These are phyloP conservation scores for Pyrenochaeta sp. DNA, from an alignment of 2,329 filamentous ascomycete genomes.

Conservation along the genomic window DNA sequence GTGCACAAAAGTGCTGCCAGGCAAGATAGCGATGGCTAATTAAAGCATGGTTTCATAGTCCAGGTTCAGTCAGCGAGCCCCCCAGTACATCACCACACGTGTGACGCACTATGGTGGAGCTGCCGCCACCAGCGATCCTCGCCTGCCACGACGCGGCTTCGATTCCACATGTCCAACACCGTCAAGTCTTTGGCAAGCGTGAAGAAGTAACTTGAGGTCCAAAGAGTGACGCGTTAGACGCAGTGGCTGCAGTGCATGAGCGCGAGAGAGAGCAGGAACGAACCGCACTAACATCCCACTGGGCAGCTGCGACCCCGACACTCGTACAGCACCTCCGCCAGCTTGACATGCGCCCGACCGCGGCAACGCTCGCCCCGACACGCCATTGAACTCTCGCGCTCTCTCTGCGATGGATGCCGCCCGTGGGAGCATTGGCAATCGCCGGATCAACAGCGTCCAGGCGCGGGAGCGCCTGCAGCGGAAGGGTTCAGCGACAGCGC, in stretches of 20 bases:
- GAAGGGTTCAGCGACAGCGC: slow-evolving; percentile 44
- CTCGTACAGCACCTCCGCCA: slow-evolving; percentile 19
- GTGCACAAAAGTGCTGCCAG: background rate
- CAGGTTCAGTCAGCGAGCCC: slow-evolving; percentile 7
- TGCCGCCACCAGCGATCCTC: slow-evolving; percentile 37
- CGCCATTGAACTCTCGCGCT: slow-evolving; percentile 24
- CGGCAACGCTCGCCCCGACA: slow-evolving; percentile 16
- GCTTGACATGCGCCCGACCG: slow-evolving; percentile 39
- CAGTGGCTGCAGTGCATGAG: slow-evolving; percentile 4
- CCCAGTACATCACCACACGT: slow-evolving; percentile 9
- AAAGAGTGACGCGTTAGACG: background rate
- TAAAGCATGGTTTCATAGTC: slow-evolving; percentile 14
- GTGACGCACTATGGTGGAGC: slow-evolving; percentile 36
- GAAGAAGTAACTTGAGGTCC: background rate
- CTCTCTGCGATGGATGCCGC: slow-evolving; percentile 38
- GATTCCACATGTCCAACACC: slow-evolving; percentile 8
- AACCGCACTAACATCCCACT: slow-evolving; percentile 28
- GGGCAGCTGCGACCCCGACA: slow-evolving; percentile 28
- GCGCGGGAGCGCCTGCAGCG: slow-evolving; percentile 52
- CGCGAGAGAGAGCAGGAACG: slow-evolving; percentile 23
- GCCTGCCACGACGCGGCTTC: slow-evolving; percentile 25
- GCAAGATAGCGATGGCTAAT: slow-evolving; percentile 2
- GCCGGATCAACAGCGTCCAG: slow-evolving; percentile 55
- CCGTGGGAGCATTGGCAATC: slow-evolving; percentile 39
- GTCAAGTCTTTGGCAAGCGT: slow-evolving; percentile 4